A percentile compares a stretch with the other conserved stretches of the same genome.
Conservation (phyloP, 2,329 filamentous ascomycete species). For the Pestalotiopsis sp. region DNA sequence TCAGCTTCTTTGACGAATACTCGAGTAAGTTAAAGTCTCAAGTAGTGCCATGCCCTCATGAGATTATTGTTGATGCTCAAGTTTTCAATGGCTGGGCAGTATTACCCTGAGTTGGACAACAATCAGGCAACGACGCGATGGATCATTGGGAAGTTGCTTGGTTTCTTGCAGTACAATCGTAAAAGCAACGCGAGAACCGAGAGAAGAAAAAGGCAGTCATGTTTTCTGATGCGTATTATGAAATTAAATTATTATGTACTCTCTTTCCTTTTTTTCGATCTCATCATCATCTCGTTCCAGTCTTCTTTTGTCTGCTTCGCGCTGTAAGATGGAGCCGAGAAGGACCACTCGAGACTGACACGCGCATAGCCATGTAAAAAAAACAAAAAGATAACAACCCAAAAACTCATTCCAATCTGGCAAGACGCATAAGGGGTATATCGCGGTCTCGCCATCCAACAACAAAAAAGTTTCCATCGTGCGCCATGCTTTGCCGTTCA, state of each 20-base stretch:
- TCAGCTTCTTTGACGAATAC: too few relatives aligned
- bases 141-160: too few relatives aligned
- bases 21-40: too few relatives aligned
- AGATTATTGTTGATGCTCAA: too few relatives aligned
- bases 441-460: conserved; percentile 3
- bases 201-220: too few relatives aligned
- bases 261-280: neutral
- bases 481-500: neutral
- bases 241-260: neutral
- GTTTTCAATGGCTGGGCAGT: too few relatives aligned
- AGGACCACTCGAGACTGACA: neutral
- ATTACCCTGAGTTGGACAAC: too few relatives aligned
- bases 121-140: too few relatives aligned
- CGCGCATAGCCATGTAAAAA: neutral
- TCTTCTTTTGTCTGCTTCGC: neutral
- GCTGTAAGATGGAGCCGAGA: neutral
- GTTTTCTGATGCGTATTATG: neutral
- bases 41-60: too few relatives aligned
- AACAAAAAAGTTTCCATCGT: neutral
- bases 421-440: conserved; percentile 5
- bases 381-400: neutral
- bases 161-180: too few relatives aligned
- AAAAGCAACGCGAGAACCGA: too few relatives aligned
- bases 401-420: neutral
- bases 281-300: neutral